Base-by-base conservation (phyloP, 495 filamentous ascomycete species). In the Melanomma pulvis-pyrius region DNA sequence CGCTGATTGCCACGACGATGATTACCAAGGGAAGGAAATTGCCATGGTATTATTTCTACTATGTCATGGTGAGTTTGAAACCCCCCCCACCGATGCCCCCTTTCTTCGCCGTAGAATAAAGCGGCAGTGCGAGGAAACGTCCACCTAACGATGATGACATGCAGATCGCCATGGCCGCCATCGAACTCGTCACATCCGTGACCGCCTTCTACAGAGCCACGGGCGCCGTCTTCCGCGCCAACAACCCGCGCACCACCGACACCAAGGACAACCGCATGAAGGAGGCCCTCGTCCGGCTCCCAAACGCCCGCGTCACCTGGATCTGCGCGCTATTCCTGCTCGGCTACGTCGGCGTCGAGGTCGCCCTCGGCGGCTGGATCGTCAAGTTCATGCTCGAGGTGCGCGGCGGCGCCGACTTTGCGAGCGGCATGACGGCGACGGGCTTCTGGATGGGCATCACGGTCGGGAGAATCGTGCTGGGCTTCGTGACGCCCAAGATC, bases 281-380 rank as follows among this genome's bases (percentile, higher is more conserved):
- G 26, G 79, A 85, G 66, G 87, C 87, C 0, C 75, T 90, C 0
- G 78, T 82, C 29, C 79, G 77, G 41, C 73, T 68, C 22, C 77
- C 77, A 11, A 65, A 73, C 22, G 77, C 78, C 6, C 77, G 78
- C 22, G 83, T 94, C 2, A 89, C 89, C 26, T 97, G 91, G 91
- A 75, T 94, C 24, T 84, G 86, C 36, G 83, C 92, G 9, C 47
- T 89, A 17, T 96, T 96, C 76, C 76, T 94, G 39, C 80, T 96
- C 2, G 84, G 84, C 41, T 96, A 94, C 70, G 90, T 94, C 12
- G 92, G 92, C 46, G 78, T 87, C n/a, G 92, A 97, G 74, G 92
- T 97, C 22, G 86, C 88, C 0, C 82, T 96, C 0, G 91, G 91
- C 30, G 87, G 87, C 9, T 89, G 87, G 86, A 84, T 88, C 63